Base-by-base conservation (phyloP, 495 filamentous ascomycete genomes). In the Penicillium roqueforti region DNA sequence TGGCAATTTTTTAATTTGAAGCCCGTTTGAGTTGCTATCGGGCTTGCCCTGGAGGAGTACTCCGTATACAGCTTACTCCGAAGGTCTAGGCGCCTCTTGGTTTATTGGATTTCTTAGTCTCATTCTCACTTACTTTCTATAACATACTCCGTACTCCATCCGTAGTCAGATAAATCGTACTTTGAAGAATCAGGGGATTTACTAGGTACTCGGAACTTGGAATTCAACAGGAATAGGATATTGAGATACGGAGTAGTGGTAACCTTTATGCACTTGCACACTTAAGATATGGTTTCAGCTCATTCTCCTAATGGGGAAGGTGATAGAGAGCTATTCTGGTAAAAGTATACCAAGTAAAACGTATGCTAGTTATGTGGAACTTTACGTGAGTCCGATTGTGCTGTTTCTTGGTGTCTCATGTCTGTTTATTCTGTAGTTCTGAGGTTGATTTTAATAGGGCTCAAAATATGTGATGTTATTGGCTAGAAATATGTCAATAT, bases 1-100 rank as follows among this genome's bases (percentile, higher is more conserved):
- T 59, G 58, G 58, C 50, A 39, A 58, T 32, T 47, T 56, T 54
- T 47, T 26, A 18, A 13, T 36, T 22, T 32, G 1, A 39, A 18
- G 39, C 11, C 20, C 9, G 16, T 44, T 26, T 34, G 13, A 26
- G 22, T 51, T 32, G 9, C 10, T 26, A 19, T 9, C 46, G 1
- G 19, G 46, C 26, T 37, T 42, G 10, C 6, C 36, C 29, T 23
- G 23, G 18, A 1, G 11, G 4, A 42, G 1, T 42, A 42, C 11
- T 4, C 36, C 14, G 8, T 38, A 38, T 5, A 18, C 18, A 26
- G 6, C 8, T 6, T 38, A 20, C 8, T 40, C n/a, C 3, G 16
- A 5, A 6, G 38, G 38, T 40, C 10, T n/a, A 36, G 32, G 6
- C 14, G 14, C 3, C 13, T 34, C 13, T n/a, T n/a, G 6, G 18